These are phyloP conservation scores for Pichia sp. DNA, from an alignment of 1,139 yeast species.

Conservation along the genomic window DNA sequence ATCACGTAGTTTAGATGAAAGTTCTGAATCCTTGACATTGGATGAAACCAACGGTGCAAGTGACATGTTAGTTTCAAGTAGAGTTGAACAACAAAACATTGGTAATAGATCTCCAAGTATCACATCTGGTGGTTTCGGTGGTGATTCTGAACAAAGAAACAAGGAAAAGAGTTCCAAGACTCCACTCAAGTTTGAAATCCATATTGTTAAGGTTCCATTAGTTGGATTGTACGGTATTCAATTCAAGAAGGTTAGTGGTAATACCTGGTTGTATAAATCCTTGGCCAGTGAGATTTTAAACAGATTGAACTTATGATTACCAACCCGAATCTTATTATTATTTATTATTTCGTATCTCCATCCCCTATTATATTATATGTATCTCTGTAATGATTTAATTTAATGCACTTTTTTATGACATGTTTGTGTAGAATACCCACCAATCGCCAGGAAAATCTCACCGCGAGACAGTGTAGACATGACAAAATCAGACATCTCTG, in stretches of 20 bases:
- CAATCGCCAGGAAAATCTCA: too few species aligned
- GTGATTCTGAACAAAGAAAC: constrained; percentile 12
- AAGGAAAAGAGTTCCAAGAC: constrained; percentile 31
- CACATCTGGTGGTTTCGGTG: constrained; percentile 9
- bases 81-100: constrained; percentile 48
- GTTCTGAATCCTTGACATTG: constrained; percentile 60
- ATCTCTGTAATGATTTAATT: background rate
- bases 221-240: constrained; percentile 93
- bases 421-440: too few species aligned
- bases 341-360: too few species aligned
- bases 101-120: constrained; percentile 19
- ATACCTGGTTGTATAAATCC: constrained; percentile 96
- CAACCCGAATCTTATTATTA: too few species aligned
- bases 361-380: background rate
- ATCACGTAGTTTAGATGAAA: constrained; percentile 35
- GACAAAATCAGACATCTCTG: too few species aligned
- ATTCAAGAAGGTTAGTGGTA: constrained; percentile 89
- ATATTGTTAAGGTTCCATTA: constrained; percentile 89
- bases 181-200: constrained; percentile 87
- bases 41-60: constrained; percentile 43
- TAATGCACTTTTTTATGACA: too few species aligned
- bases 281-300: constrained; percentile 83
- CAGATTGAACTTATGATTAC: constrained; percentile 62
- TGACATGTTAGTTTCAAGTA: constrained; percentile 63
- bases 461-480: too few species aligned